phyloP scores from a whole-genome alignment of 306 rosid genomes.

The Cyamopsis tetragonoloba region DNA sequence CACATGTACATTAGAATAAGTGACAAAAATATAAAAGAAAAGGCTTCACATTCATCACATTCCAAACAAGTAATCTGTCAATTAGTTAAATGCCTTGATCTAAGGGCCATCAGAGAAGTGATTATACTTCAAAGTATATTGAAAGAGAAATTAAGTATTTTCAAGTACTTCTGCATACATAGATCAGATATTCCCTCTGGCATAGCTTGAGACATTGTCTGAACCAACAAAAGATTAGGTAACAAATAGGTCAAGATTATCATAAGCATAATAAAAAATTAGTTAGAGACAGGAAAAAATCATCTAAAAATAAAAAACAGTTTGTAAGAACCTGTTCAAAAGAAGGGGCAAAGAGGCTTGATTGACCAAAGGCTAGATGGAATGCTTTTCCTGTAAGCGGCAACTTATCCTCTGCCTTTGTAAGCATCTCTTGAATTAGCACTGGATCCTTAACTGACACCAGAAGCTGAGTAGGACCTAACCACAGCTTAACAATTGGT shows the following conservation, averaged over 20 bases:
- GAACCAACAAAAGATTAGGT: background rate
- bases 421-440: conserved; percentile 62
- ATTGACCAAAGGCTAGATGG: conserved; percentile 65
- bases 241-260: background rate
- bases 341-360: conserved; percentile 73
- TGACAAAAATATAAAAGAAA: no score
- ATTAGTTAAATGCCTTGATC: background rate
- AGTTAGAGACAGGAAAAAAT: background rate
- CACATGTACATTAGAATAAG: background rate
- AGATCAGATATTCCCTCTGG: background rate
- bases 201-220: background rate
- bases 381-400: conserved; percentile 65
- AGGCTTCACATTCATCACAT: background rate
- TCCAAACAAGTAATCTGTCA: background rate
- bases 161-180: background rate
- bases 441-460: conserved; percentile 72
- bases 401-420: conserved; percentile 68
- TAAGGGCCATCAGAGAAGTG: background rate
- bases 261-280: background rate
- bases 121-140: background rate
- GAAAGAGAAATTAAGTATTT: background rate
- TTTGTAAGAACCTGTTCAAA: conserved; percentile 56
- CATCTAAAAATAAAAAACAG: background rate
- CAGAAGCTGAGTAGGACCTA: conserved; percentile 76
- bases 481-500: conserved; percentile 71